Percentiles rank a stretch among this genome's conserved stretches.
These are phyloP conservation scores for Actinomortierella ambigua DNA, from an alignment of 371 early-diverging fungal species.

Conservation along the genomic window DNA sequence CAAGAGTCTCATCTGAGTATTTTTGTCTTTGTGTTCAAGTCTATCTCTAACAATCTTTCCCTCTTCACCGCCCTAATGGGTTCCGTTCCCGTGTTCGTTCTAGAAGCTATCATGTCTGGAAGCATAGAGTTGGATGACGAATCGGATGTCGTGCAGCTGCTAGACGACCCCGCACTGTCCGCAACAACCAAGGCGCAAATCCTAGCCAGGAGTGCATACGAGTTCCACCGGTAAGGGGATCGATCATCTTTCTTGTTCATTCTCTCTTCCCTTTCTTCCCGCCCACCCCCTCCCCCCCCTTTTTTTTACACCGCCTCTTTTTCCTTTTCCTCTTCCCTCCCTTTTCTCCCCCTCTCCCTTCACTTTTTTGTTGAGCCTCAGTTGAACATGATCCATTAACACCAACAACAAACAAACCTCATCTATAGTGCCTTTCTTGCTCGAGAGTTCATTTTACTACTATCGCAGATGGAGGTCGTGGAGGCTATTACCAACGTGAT, in stretches of 20 bases:
- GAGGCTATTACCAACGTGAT: slow-evolving; percentile 24
- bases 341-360: not conserved
- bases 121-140: slow-evolving; percentile 35
- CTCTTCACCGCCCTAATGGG: not conserved
- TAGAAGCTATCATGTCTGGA: slow-evolving; percentile 26
- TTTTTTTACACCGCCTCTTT: slow-evolving; percentile 1
- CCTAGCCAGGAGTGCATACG: slow-evolving; percentile 30
- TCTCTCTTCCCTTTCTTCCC: not conserved
- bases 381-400: not conserved
- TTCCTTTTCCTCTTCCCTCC: not conserved
- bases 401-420: not conserved
- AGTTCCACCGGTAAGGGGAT: slow-evolving; percentile 40
- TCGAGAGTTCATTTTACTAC: slow-evolving; percentile 22
- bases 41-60: not conserved
- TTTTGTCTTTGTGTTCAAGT: not conserved
- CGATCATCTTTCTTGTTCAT: slow-evolving; percentile 1
- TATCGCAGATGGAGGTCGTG: slow-evolving; percentile 22
- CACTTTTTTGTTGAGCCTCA: not conserved
- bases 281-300: not conserved
- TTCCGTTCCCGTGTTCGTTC: too few species aligned
- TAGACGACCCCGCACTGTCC: slow-evolving; percentile 33
- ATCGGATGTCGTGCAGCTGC: slow-evolving; percentile 31
- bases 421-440: slow-evolving; percentile 32
- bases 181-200: slow-evolving; percentile 23
- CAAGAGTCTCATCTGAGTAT: not conserved